Base-by-base conservation (phyloP, 2,329 filamentous ascomycete genomes). In the Colletotrichum eremochloae region DNA sequence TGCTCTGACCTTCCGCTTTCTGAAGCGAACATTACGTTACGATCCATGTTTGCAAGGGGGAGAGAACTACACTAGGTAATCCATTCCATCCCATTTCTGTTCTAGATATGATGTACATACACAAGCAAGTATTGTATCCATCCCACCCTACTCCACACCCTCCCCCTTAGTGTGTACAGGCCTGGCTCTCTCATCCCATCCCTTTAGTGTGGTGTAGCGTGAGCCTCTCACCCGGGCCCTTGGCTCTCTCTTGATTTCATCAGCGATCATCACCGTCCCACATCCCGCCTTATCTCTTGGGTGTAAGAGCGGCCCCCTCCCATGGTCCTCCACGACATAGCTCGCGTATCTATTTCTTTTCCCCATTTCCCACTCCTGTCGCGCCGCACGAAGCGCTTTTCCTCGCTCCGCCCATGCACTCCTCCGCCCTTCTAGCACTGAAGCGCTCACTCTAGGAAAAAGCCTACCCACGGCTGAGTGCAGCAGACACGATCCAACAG, bases 191-290 rank as follows among this genome's bases (percentile, higher is more conserved):
- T 46, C 8, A 24, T 42, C 12, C 33, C 5, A 24, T 61, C 36
- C 31, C 56, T 67, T 5, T 52, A 29, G 46, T 24, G 46, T 48
- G 9, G 2, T n/a, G 46, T 48, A 48, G 48, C 24, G 48, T 15
- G 5, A 52, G 5, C 29, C 63, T 38, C 63, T 29, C 48, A 53
- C 65, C 69, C 66, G 60, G 66, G 42, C 66, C 69, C 66, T 64
- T 60, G 69, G 69, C 65, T 72, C 66, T 14, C 65, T 72, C 66
- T 14, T 24, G 44, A 72, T 69, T 72, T 69, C 66, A 61, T 24
- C 65, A 72, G 66, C 60, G 55, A 64, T 66, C 60, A 68, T 36
- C 66, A 55, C 53, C 64, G 69, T 72, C 69, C 66, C 69, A 72
- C 66, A 61, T 67, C 44, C 18, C 60, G 55, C 55, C 69, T 72